These are phyloP conservation scores for Beta corolliflora DNA, from an alignment of 179 eudicot species.

Conservation along the genomic window DNA sequence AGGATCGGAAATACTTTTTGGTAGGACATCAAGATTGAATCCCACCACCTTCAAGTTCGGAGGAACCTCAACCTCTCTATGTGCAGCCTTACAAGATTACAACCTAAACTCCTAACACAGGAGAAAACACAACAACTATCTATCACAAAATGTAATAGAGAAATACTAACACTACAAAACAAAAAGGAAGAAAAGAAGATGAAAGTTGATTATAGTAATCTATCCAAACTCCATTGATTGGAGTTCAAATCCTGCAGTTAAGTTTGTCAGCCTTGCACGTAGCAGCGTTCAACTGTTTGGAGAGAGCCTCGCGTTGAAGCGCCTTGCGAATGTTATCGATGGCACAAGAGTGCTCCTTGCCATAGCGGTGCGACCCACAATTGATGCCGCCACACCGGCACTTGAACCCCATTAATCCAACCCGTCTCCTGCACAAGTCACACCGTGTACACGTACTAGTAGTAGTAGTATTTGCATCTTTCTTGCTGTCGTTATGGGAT, in stretches of 20 bases:
- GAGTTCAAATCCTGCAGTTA: background rate
- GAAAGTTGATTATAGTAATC: too few relatives aligned
- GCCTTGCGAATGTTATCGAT: constrained; percentile 33
- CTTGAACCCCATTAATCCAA: constrained; percentile 47
- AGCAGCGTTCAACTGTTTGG: constrained; percentile 27
- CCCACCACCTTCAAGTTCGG: too few relatives aligned
- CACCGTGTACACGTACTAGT: constrained; percentile 28
- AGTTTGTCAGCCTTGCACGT: constrained; percentile 46
- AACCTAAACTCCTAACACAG: too few relatives aligned
- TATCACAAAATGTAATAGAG: too few relatives aligned
- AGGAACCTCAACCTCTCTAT: too few relatives aligned
- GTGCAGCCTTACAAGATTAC: too few relatives aligned
- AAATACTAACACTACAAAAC: too few relatives aligned
- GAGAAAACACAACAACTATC: too few relatives aligned
- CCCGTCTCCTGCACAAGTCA: constrained; percentile 42
- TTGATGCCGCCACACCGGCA: constrained; percentile 47
- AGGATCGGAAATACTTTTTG: too few relatives aligned
- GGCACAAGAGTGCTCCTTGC: constrained; percentile 43
- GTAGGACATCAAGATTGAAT: too few relatives aligned
- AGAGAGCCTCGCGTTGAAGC: constrained; percentile 20
- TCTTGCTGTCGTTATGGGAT: background rate
- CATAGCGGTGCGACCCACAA: constrained; percentile 46
- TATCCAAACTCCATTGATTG: too few relatives aligned
- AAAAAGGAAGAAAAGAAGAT: too few relatives aligned
- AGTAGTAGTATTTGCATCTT: background rate